These are phyloP conservation scores for Aurantiochytrium sp. DNA, from an alignment of 108 stramenopile genomes.

Conservation along the genomic window DNA sequence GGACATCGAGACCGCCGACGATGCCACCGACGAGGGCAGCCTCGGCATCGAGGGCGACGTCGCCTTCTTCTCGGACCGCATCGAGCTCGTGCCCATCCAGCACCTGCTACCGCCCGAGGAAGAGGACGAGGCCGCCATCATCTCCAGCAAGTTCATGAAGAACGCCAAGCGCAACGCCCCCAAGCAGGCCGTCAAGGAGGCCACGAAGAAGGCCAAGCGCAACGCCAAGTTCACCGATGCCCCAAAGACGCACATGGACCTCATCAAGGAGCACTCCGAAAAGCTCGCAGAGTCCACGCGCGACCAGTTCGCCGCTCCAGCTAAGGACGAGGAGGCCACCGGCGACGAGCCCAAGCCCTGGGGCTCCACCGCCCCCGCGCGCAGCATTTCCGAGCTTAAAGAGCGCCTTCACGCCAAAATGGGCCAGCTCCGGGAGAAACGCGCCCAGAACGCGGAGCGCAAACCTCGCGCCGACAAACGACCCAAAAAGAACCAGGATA, in stretches of 20 bases:
- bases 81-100: neutral
- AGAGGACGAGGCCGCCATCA: neutral
- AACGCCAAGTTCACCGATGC: neutral
- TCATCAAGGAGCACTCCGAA: neutral
- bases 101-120: neutral
- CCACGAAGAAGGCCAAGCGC: constrained; percentile 10
- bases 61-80: neutral
- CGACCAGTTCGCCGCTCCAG: too few species aligned
- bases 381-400: neutral
- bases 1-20: neutral
- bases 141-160: neutral
- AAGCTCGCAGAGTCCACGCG: too few species aligned
- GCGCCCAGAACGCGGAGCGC: neutral
- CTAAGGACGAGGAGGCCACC: neutral
- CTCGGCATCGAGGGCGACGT: neutral
- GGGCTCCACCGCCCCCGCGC: neutral
- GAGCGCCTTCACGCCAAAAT: neutral
- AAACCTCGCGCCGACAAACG: neutral
- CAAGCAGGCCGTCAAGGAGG: neutral
- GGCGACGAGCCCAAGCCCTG: neutral
- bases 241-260: neutral
- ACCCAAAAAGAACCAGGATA: neutral
- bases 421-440: neutral
- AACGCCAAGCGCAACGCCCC: neutral
- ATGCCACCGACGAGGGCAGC: neutral